Percentiles rank a stretch among this genome's conserved stretches.
Evolutionary conservation across 495 filamentous ascomycete species (phyloP).

Genomic region (Neurospora sp.): DNA sequence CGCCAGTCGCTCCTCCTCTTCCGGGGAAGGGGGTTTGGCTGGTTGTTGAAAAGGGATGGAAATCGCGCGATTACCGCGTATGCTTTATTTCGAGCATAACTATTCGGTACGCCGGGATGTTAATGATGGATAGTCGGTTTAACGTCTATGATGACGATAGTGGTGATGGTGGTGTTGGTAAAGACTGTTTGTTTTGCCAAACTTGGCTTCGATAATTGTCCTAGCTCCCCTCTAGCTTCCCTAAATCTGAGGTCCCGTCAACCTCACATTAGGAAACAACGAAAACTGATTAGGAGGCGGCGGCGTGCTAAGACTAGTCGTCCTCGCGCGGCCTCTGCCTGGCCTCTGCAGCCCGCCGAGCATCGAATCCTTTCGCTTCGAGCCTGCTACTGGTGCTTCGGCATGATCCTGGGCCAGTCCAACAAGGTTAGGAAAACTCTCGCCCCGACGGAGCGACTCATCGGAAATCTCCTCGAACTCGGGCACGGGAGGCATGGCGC

Average conservation of each 20-base stretch:
- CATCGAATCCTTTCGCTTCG: conserved; percentile 17
- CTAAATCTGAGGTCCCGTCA: conserved; percentile 17
- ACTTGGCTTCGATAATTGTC: neutral
- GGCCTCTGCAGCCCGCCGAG: conserved; percentile 7
- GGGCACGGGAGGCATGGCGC: conserved; percentile 21
- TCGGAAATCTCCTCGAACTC: conserved; percentile 17
- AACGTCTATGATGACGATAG: too few species aligned
- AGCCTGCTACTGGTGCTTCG: neutral
- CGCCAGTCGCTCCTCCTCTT: neutral
- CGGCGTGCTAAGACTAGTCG: conserved; percentile 29
- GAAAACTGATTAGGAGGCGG: conserved; percentile 33
- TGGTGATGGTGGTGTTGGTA: neutral
- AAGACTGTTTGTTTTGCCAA: neutral
- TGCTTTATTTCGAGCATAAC: neutral
- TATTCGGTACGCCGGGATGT: neutral
- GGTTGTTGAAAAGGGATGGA: neutral
- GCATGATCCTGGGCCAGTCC: conserved; percentile 9
- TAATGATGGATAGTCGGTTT: neutral
- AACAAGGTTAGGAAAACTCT: conserved; percentile 19
- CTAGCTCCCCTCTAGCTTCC: neutral
- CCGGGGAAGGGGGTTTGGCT: neutral
- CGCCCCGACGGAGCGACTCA: conserved; percentile 2
- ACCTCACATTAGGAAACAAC: conserved; percentile 23
- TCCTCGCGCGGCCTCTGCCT: conserved; percentile 19
- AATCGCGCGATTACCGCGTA: neutral